Conservation (phyloP, 352 stramenopile species). For the Vaucheria bursata region DNA sequence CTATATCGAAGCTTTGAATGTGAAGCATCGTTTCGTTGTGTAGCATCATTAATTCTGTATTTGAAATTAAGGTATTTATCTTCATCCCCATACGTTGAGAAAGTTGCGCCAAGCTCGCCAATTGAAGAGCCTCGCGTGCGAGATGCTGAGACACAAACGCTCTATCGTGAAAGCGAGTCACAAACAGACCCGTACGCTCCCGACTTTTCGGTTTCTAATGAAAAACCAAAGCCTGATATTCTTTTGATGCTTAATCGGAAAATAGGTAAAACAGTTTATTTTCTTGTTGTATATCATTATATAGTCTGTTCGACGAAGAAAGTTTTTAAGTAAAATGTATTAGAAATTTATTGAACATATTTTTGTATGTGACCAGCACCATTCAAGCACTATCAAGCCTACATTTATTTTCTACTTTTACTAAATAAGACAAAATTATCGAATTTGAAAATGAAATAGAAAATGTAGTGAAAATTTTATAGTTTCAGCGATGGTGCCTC, state of each 20-base stretch:
- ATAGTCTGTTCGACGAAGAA: background rate
- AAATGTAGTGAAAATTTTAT: no score
- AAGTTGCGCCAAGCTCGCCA: constrained; percentile 49
- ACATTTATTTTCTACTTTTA: background rate
- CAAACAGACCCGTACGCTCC: constrained; percentile 85
- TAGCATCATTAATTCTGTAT: background rate
- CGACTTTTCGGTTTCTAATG: constrained; percentile 70
- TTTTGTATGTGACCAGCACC: background rate
- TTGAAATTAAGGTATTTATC: constrained; percentile 54
- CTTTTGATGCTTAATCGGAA: constrained; percentile 64
- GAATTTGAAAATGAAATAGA: no score
- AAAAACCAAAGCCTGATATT: constrained; percentile 63
- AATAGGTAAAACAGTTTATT: background rate
- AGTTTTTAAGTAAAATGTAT: background rate
- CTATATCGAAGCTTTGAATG: background rate
- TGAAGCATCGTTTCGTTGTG: background rate
- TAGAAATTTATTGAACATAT: background rate
- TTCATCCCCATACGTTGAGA: constrained; percentile 51
- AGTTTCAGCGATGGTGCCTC: no score
- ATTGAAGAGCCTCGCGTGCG: constrained; percentile 54
- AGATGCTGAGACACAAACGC: constrained; percentile 73
- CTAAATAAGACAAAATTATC: background rate
- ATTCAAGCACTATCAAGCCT: background rate
- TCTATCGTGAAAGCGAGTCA: constrained; percentile 79
- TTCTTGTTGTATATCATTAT: background rate